A percentile compares a stretch with the other conserved stretches of the same genome.
These are phyloP conservation scores for Tardiomyces depauwii DNA, from an alignment of 1,139 yeast genomes.

Conservation along the genomic window DNA sequence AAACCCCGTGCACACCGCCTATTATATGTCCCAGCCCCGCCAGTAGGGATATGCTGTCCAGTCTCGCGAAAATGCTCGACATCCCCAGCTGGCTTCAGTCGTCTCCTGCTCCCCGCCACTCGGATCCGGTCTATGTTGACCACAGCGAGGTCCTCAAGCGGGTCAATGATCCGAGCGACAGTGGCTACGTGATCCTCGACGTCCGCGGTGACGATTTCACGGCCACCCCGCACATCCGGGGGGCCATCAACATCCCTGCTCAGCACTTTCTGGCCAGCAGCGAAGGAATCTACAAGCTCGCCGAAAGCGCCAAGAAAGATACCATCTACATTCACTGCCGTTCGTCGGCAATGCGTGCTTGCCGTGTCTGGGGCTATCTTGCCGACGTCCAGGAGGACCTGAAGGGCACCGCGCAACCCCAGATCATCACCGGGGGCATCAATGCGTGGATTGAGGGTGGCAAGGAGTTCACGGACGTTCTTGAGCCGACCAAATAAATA, in stretches of 20 bases:
- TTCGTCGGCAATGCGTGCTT: constrained; percentile 16
- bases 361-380: constrained; percentile 16
- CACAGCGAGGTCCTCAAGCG: too few species aligned
- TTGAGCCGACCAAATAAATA: constrained; percentile 6
- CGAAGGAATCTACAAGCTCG: neutral
- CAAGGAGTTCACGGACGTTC: constrained; percentile 10
- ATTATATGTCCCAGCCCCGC: neutral
- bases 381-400: constrained; percentile 10
- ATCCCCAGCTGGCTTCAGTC: neutral
- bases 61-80: neutral
- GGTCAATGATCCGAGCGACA: neutral
- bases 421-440: constrained; percentile 16
- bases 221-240: neutral
- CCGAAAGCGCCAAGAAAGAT: neutral
- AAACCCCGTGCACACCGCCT: neutral
- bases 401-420: constrained; percentile 8
- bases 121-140: too few species aligned
- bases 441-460: constrained; percentile 15
- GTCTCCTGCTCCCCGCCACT: too few species aligned
- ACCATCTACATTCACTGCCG: constrained; percentile 2
- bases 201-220: neutral
- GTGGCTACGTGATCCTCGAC: neutral
- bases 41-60: neutral
- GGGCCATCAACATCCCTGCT: neutral
- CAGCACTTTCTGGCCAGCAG: neutral